These are phyloP conservation scores for Hypoxylon sp. DNA, from an alignment of 2,329 filamentous ascomycete genomes.

Conservation along the genomic window DNA sequence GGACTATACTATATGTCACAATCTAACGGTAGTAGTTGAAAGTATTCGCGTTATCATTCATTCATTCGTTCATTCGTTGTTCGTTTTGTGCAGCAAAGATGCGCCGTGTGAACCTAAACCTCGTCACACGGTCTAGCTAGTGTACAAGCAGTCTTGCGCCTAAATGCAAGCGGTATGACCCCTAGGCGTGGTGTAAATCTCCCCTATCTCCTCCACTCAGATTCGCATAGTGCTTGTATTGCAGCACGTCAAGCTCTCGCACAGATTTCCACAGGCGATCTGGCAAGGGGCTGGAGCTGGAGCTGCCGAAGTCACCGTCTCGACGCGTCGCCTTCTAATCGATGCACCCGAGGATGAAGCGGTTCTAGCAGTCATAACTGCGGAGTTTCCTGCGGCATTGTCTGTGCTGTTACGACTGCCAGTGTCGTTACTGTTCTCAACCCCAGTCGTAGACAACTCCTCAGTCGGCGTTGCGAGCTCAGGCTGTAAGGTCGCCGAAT, in stretches of 20 bases:
- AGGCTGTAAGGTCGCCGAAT: conserved; percentile 79
- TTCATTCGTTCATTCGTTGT: conserved; percentile 8
- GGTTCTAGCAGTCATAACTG: conserved; percentile 5
- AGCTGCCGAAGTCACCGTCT: conserved; percentile 18
- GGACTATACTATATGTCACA: too few species aligned
- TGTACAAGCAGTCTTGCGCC: background rate
- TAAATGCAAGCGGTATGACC: background rate
- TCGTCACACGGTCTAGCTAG: background rate
- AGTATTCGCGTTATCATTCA: background rate
- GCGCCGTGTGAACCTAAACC: background rate
- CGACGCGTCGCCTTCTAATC: conserved; percentile 52
- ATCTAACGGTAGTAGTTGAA: background rate
- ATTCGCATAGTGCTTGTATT: conserved; percentile 46
- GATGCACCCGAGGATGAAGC: conserved; percentile 43
- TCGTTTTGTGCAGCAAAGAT: background rate
- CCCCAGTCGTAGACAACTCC: background rate
- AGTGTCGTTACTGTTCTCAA: conserved; percentile 7
- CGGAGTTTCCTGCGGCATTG: conserved; percentile 8
- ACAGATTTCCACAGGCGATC: conserved; percentile 53
- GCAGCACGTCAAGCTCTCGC: conserved; percentile 53
- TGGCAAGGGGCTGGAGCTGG: conserved; percentile 45
- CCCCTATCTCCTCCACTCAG: conserved; percentile 6
- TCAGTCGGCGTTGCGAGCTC: conserved; percentile 59
- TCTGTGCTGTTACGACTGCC: conserved; percentile 17
- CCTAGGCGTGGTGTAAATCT: background rate